Evolutionary conservation across 345 rosid species (phyloP).

Genomic region (Hypericum perforatum): DNA sequence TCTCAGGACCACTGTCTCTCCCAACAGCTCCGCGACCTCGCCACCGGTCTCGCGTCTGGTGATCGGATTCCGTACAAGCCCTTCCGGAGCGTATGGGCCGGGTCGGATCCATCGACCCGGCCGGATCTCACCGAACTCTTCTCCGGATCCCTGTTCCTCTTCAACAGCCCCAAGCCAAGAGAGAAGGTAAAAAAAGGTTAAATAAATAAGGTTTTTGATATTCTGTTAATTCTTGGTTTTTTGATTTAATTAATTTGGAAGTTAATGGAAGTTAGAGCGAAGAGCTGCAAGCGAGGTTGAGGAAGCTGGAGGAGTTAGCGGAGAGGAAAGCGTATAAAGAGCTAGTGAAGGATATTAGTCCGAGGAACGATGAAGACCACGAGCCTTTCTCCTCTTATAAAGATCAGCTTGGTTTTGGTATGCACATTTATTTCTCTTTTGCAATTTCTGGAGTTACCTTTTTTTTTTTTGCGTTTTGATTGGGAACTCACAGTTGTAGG

Average conservation of each 20-base stretch:
- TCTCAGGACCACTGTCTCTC: slow-evolving; percentile 45
- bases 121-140: slow-evolving; percentile 43
- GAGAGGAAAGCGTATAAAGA: slow-evolving; percentile 77
- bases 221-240: too few relatives aligned
- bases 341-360: slow-evolving; percentile 84
- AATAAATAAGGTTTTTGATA: too few relatives aligned
- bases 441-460: not conserved
- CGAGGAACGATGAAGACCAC: slow-evolving; percentile 26
- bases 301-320: slow-evolving; percentile 56
- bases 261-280: slow-evolving; percentile 40
- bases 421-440: not conserved
- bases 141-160: slow-evolving; percentile 46
- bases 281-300: slow-evolving; percentile 58
- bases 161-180: slow-evolving; percentile 62
- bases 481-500: not conserved
- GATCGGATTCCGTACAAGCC: slow-evolving; percentile 39
- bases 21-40: slow-evolving; percentile 36
- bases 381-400: slow-evolving; percentile 96
- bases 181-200: slow-evolving; percentile 41
- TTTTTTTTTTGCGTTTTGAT: not conserved
- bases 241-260: too few relatives aligned
- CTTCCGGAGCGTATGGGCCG: slow-evolving; percentile 53
- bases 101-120: slow-evolving; percentile 31
- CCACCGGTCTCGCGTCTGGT: slow-evolving; percentile 40
- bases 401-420: slow-evolving; percentile 96